Percentiles rank a stretch among this genome's conserved stretches.
These are phyloP conservation scores for Fusarium setosum DNA, from an alignment of 2,329 filamentous ascomycete genomes.

Conservation along the genomic window DNA sequence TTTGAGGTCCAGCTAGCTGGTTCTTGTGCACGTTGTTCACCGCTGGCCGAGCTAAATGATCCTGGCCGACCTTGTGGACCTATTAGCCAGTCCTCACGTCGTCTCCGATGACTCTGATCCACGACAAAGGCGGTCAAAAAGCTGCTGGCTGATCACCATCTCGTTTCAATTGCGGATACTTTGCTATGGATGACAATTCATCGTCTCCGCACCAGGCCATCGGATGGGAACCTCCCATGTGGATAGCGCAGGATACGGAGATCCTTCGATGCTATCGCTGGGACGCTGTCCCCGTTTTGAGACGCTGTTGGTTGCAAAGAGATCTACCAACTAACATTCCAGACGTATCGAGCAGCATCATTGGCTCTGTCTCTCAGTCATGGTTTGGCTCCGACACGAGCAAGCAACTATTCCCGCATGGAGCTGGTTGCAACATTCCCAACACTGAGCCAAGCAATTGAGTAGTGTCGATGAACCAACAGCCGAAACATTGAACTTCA, in stretches of 20 bases:
- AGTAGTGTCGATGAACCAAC: conserved; percentile 12
- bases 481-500: conserved; percentile 7
- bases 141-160: background rate
- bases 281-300: background rate
- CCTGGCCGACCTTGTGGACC: background rate
- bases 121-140: background rate
- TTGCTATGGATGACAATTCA: background rate
- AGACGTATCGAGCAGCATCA: background rate
- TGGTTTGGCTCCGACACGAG: background rate
- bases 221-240: background rate
- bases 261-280: background rate
- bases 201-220: background rate
- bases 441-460: conserved; percentile 7
- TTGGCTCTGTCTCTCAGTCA: conserved; percentile 3
- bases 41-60: too few species aligned
- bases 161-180: background rate
- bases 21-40: too few species aligned
- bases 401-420: background rate
- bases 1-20: too few species aligned
- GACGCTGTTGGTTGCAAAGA: conserved; percentile 14
- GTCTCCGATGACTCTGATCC: background rate
- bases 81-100: background rate
- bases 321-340: conserved; percentile 20
- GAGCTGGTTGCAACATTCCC: background rate
- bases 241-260: background rate